phyloP scores from a whole-genome alignment of 2,329 filamentous ascomycete species.

The Cladosporium sp. region DNA sequence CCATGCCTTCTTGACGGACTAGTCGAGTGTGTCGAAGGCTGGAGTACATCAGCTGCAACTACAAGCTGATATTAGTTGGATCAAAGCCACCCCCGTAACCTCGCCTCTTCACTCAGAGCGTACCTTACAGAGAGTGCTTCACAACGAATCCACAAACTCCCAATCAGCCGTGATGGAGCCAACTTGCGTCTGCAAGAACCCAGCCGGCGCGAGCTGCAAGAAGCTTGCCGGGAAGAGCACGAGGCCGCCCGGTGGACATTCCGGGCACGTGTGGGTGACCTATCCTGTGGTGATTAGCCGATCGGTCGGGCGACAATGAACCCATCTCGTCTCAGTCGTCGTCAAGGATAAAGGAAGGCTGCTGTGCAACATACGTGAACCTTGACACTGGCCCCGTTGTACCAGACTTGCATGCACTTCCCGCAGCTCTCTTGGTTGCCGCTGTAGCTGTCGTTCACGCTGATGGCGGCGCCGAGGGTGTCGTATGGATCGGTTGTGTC shows the following conservation, averaged over 20 bases:
- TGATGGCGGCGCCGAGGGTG: background rate
- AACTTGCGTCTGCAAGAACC: no score
- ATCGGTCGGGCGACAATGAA: background rate
- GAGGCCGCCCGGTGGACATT: background rate
- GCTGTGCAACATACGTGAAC: background rate
- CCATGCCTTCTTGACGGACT: no score
- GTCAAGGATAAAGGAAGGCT: no score
- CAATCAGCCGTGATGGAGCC: background rate
- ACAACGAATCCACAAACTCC: background rate
- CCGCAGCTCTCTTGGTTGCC: conserved; percentile 2
- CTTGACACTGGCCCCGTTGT: background rate
- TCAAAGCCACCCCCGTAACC: no score
- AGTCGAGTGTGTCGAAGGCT: no score
- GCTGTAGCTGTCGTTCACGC: background rate
- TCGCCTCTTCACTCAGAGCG: no score
- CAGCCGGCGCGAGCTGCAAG: no score
- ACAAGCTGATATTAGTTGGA: no score
- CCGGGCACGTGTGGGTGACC: conserved; percentile 1
- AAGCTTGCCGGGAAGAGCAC: no score
- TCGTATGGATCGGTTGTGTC: background rate
- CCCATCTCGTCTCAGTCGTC: no score
- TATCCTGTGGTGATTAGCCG: background rate
- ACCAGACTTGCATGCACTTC: conserved; percentile 3
- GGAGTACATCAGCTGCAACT: no score
- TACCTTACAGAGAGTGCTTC: background rate